Base-by-base conservation (phyloP, 2,329 filamentous ascomycete species). In the Penicillium griseofulvum region DNA sequence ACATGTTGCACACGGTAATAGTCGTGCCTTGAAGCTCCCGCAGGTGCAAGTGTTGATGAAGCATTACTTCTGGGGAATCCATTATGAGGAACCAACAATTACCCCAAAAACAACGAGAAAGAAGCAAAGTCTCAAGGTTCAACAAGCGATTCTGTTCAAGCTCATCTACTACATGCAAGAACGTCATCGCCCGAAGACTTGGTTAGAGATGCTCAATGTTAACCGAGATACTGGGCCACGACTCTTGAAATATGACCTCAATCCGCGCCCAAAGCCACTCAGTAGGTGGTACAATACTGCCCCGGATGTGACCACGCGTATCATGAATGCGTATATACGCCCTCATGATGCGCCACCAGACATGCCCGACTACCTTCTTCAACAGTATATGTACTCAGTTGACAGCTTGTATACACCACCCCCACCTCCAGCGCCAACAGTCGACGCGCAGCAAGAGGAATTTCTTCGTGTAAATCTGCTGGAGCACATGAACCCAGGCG, bases 211-310 rank as follows among this genome's bases (percentile, higher is more conserved):
- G 8, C 39, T 56, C 11, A 56, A 65, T n/a, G 33, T 61, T 8
- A 48, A 38, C 4, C 59, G 65, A 19, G 70, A 72, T 52, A 62
- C 61, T 36, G 71, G 71, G 1, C 71, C 71, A 50, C 64, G 71
- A n/a, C 58, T 72, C 8, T 44, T 73, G 48, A 59, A 55, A 49
- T 62, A 51, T 7, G 54, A 58, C 9, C 45, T 60, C 17, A 29
- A 42, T 16, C 41, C 54, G 6, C 47, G 56, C 12, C 39, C 52
- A 39, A 9, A 55, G 19, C 68, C 67, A 19, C 47, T 69, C 28
- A 71, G 68, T 42, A 59, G 64, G n/a, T 55, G 56, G 37, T 67
- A 66, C 38, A 57, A 61, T 7, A 19, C 54, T 3, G 37, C 45
- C 19, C 63, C 65, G 17, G n/a, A 19, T 9, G 12, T n/a, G 10